phyloP scores from a whole-genome alignment of 441 rosid species.

The Corymbia citriodora region DNA sequence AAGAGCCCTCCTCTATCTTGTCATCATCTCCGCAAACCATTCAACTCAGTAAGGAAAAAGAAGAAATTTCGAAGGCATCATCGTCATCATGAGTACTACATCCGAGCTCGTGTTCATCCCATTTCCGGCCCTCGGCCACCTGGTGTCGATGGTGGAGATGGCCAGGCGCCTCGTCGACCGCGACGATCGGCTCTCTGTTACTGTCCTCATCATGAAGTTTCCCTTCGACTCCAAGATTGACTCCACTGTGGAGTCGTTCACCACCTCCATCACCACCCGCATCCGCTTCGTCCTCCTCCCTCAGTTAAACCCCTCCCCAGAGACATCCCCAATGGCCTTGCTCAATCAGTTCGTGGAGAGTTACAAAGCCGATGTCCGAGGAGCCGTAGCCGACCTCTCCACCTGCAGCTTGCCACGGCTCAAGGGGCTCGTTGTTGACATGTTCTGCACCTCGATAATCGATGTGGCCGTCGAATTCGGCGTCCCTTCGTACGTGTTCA shows the following conservation, averaged over 20 bases:
- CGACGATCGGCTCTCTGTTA: neutral
- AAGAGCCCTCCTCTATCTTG: neutral
- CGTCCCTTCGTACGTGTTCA: too few relatives aligned
- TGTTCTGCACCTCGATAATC: too few relatives aligned
- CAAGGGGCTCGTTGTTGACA: too few relatives aligned
- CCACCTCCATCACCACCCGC: neutral
- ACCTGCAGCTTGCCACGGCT: too few relatives aligned
- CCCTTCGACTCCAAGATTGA: neutral
- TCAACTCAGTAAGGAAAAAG: neutral
- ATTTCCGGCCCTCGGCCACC: neutral
- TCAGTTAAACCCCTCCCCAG: neutral
- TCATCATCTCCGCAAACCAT: neutral
- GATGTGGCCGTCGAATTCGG: too few relatives aligned
- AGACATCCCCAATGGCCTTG: neutral
- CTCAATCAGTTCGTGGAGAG: too few relatives aligned
- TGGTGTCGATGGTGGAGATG: neutral
- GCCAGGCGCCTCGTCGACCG: neutral
- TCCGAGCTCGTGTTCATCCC: conserved; percentile 2
- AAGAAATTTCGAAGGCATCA: neutral
- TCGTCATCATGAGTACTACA: neutral
- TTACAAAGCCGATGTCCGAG: too few relatives aligned
- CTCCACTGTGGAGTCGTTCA: neutral
- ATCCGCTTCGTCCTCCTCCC: neutral
- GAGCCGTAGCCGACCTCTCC: too few relatives aligned
- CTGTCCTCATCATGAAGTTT: neutral